These are phyloP conservation scores for Exserohilum rostratum DNA, from an alignment of 2,329 filamentous ascomycete species.

Conservation along the genomic window DNA sequence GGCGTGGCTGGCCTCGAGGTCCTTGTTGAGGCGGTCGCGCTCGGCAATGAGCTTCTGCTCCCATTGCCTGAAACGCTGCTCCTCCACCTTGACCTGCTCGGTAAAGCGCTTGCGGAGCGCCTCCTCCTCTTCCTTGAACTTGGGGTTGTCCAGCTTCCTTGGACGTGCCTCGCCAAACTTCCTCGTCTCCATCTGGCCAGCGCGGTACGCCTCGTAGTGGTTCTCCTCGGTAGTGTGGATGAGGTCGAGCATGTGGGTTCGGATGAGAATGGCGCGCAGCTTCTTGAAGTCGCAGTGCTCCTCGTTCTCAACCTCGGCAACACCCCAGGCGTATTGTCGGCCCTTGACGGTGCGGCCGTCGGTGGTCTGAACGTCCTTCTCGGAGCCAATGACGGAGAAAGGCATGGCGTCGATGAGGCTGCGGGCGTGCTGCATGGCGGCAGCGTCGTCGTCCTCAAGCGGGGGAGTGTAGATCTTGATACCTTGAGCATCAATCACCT, in stretches of 20 bases:
- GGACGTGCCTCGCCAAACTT: conserved; percentile 98
- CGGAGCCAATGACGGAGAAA: conserved; percentile 97
- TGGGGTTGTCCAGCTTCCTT: conserved; percentile 98
- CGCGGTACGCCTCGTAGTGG: conserved; percentile 99
- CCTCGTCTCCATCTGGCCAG: conserved; percentile 99
- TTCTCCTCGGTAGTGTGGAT: conserved; percentile 99
- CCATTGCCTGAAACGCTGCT: conserved; percentile 98
- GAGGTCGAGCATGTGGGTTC: conserved; percentile 98
- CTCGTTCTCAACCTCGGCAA: conserved; percentile 99
- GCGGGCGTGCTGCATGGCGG: conserved; percentile 91
- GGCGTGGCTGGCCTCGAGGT: conserved; percentile 96
- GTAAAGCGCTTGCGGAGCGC: conserved; percentile 98
- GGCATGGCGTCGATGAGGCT: conserved; percentile 97
- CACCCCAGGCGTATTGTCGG: conserved; percentile 98
- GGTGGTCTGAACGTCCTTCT: conserved; percentile 97
- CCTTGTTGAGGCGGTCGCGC: conserved; percentile 99
- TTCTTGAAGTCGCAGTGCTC: conserved; percentile 99
- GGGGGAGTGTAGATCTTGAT: conserved; percentile 99
- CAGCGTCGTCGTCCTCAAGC: conserved; percentile 96
- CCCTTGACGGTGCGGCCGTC: conserved; percentile 98
- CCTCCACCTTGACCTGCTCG: conserved; percentile 99
- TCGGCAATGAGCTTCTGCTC: conserved; percentile 99
- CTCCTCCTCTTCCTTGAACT: conserved; percentile 99
- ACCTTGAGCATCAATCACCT: conserved; percentile 95
- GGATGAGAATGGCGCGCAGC: conserved; percentile 96